phyloP scores from a whole-genome alignment of 441 rosid genomes.

The Corymbia calophylla region DNA sequence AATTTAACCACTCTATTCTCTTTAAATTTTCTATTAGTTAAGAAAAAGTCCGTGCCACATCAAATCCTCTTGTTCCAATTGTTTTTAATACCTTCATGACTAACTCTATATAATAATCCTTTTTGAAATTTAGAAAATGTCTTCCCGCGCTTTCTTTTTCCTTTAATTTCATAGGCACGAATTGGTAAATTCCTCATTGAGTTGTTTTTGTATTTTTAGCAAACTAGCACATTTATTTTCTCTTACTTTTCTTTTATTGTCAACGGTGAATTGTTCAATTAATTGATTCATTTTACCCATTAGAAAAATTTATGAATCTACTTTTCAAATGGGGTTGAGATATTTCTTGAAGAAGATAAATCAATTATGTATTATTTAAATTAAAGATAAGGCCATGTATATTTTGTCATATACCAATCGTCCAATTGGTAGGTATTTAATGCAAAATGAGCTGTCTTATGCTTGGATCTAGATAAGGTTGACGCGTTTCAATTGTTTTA shows the following conservation, averaged over 20 bases:
- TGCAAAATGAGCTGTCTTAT: not conserved
- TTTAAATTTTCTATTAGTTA: not conserved
- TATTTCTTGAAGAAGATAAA: not conserved
- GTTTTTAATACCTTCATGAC: not conserved
- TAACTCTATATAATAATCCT: not conserved
- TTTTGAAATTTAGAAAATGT: not conserved
- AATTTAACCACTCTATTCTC: not conserved
- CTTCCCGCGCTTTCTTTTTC: not conserved
- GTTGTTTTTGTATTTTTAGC: not conserved
- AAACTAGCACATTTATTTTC: not conserved
- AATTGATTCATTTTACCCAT: not conserved
- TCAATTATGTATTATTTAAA: not conserved
- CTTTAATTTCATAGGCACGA: not conserved
- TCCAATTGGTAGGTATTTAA: not conserved
- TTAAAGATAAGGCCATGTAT: not conserved
- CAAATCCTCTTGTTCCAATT: not conserved
- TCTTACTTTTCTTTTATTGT: not conserved
- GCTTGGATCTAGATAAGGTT: not conserved
- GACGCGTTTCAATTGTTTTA: too few species aligned
- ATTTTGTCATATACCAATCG: not conserved
- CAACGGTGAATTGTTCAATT: not conserved
- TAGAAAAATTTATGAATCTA: not conserved
- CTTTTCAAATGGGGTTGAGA: not conserved
- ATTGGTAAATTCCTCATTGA: not conserved
- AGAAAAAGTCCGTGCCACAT: not conserved